Conservation (phyloP, 2,329 filamentous ascomycete genomes). For the Clarireedia sp. region DNA sequence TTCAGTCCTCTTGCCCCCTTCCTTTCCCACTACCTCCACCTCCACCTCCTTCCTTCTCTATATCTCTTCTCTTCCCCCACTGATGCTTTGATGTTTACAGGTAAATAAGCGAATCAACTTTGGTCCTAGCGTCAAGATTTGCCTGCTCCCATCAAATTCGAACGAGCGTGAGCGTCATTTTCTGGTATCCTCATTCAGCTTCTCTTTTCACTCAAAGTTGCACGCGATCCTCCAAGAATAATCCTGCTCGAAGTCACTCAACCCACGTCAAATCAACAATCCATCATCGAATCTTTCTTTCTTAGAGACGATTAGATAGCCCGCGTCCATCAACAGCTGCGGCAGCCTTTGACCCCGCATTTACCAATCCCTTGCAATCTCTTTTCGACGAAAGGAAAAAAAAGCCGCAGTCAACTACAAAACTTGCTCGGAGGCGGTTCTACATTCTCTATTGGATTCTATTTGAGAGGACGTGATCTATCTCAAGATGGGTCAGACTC, state of each 20-base stretch:
- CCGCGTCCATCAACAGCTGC: constrained; percentile 1
- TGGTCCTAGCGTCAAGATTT: neutral
- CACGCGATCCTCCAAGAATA: constrained; percentile 8
- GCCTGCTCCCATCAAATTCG: neutral
- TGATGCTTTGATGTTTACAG: neutral
- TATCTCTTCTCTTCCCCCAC: neutral
- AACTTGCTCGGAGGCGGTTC: neutral
- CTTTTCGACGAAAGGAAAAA: neutral
- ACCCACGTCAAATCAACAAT: neutral
- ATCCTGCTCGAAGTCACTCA: neutral
- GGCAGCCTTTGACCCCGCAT: constrained; percentile 5
- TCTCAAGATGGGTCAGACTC: constrained; percentile 84
- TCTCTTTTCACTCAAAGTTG: constrained; percentile 1
- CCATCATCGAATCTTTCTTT: neutral
- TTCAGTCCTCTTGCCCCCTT: neutral
- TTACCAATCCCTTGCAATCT: constrained; percentile 5
- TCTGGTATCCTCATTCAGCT: neutral
- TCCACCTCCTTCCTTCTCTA: neutral
- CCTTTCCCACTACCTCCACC: neutral
- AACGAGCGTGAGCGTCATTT: constrained; percentile 5
- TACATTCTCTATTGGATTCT: constrained; percentile 15
- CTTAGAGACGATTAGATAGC: constrained; percentile 1
- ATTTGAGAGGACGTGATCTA: constrained; percentile 21
- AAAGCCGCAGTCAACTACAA: neutral
- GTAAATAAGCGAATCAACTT: constrained; percentile 4